Evolutionary conservation across 192 early-diverging fungal genomes (phyloP), one percentile per base, ranked within the genome.

Genomic region (Backusella luteola): DNA sequence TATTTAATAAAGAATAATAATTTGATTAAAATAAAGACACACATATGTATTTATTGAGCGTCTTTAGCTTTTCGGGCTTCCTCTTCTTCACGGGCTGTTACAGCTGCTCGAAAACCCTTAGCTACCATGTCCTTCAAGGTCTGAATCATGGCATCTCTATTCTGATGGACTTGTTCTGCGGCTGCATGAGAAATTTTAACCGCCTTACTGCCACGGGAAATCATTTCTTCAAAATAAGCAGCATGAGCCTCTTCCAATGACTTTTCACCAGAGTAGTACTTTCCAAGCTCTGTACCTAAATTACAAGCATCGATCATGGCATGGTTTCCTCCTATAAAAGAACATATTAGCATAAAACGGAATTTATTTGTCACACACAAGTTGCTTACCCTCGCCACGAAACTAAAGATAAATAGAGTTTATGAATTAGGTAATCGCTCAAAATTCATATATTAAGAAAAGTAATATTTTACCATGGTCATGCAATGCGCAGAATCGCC

Each of bases 401-500:
- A 67, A 73, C 38, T 39, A 39, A 39, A 39, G 11, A 39, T 3
- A 39, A 11, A 39, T 12, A 39, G 11, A 39, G 8, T 39, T 39
- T 39, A 39, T 39, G 9, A 39, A 12, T 39, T 39, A 39, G 38
- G 1, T 12, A 39, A 39, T 39, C 11, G 38, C 38, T 12, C 38
- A 38, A 38, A 7, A 38, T 0, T 11, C 0, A 38, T 38, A 39
- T 39, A 39, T 39, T 39, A 39, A 11, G 11, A 39, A 39, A 11
- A 39, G 9, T 38, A 2, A 39, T 39, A 12, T 12, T 12, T 39
- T 39, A 39, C 38, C 77, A 78, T 78, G 12, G 77, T 74, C 77
- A 78, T 78, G 0, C 72, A 34, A 53, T 78, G 77, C 14, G 71
- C 71, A 53, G 77, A 66, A 56, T 78, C 77, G 2, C 77, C 77